phyloP scores from a whole-genome alignment of 768 basidiomycete genomes.

The Lactifluus subvellereus region DNA sequence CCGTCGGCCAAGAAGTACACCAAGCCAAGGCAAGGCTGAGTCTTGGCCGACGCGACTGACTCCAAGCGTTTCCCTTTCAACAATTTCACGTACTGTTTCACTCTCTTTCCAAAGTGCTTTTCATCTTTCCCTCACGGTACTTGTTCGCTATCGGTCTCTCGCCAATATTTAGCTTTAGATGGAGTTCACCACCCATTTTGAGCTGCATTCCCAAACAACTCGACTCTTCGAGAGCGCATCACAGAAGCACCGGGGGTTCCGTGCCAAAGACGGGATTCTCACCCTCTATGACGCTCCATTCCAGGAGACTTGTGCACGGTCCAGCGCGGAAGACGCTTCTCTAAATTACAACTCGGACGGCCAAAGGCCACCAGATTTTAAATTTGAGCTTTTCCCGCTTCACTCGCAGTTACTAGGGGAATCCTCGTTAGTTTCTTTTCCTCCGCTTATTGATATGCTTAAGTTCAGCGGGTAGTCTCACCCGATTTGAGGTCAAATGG shows the following conservation, averaged over 20 bases:
- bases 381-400: constrained; percentile 51
- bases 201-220: constrained; percentile 85
- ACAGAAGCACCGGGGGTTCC: constrained; percentile 54
- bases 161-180: constrained; percentile 82
- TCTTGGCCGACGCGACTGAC: constrained; percentile 54
- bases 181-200: constrained; percentile 79
- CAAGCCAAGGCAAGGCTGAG: constrained; percentile 50
- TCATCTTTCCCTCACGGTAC: constrained; percentile 80
- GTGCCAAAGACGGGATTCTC: constrained; percentile 61
- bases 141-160: constrained; percentile 81
- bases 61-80: constrained; percentile 73
- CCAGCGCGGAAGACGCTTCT: constrained; percentile 59
- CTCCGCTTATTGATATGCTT: constrained; percentile 88
- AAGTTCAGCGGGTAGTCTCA: constrained; percentile 82
- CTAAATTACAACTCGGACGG: constrained; percentile 32
- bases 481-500: constrained; percentile 67
- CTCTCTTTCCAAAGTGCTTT: constrained; percentile 79
- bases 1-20: constrained; percentile 51
- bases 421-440: constrained; percentile 91
- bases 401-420: constrained; percentile 85
- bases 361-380: constrained; percentile 22
- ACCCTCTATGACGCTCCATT: constrained; percentile 77
- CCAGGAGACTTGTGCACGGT: constrained; percentile 75
- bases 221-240: constrained; percentile 74
- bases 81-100: constrained; percentile 79